These are phyloP conservation scores for Pythium periplocum DNA, from an alignment of 352 stramenopile genomes.

Conservation along the genomic window DNA sequence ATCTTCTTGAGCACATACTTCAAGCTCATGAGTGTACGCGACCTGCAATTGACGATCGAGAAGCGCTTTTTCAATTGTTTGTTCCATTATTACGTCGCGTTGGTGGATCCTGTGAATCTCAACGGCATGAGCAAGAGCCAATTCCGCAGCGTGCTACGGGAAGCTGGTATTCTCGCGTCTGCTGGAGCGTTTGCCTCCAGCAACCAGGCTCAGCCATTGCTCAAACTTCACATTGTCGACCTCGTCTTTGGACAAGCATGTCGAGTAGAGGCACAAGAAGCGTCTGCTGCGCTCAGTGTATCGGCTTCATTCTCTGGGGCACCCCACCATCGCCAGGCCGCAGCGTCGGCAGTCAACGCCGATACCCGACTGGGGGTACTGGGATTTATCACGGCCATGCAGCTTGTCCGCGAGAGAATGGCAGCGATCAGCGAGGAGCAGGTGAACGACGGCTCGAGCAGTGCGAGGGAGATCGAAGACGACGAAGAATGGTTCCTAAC, in stretches of 20 bases:
- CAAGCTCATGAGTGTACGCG: constrained; percentile 33
- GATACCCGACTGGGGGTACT: constrained; percentile 26
- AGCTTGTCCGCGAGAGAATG: constrained; percentile 49
- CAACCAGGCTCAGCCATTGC: constrained; percentile 12
- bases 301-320: too few species aligned
- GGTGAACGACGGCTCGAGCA: constrained; percentile 16
- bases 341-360: constrained; percentile 7
- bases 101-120: constrained; percentile 40
- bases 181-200: constrained; percentile 4
- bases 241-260: constrained; percentile 55
- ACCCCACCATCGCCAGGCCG: background rate
- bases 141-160: constrained; percentile 50
- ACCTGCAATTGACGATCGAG: constrained; percentile 48
- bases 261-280: constrained; percentile 30
- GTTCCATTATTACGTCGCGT: constrained; percentile 61
- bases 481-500: constrained; percentile 64
- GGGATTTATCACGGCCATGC: constrained; percentile 50
- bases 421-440: constrained; percentile 39
- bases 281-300: background rate
- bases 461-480: constrained; percentile 38
- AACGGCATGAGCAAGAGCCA: constrained; percentile 55
- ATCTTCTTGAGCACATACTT: constrained; percentile 57
- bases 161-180: constrained; percentile 38
- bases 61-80: constrained; percentile 63
- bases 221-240: constrained; percentile 59